Conservation (phyloP, 2,329 filamentous ascomycete genomes). For the Aphanocladium album region DNA sequence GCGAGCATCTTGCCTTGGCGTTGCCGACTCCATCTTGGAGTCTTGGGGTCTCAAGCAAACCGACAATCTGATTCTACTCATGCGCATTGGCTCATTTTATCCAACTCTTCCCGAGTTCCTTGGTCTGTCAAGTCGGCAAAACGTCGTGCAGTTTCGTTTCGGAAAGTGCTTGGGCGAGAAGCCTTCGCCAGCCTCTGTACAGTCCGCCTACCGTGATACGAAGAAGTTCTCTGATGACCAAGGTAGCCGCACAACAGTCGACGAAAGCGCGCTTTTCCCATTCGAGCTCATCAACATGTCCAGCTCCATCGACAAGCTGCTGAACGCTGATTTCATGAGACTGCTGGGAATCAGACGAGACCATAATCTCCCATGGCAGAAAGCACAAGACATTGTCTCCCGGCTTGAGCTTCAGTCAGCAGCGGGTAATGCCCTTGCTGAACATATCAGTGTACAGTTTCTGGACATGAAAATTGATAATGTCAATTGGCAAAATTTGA, state of each 20-base stretch:
- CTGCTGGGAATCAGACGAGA: not conserved
- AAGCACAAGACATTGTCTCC: slow-evolving; percentile 4
- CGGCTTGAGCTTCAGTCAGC: not conserved
- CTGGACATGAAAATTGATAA: not conserved
- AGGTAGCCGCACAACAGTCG: not conserved
- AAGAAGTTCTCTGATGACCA: not conserved
- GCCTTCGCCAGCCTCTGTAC: slow-evolving; percentile 53
- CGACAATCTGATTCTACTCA: slow-evolving; percentile 70
- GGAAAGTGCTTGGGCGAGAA: slow-evolving; percentile 70
- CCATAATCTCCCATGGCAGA: slow-evolving; percentile 14
- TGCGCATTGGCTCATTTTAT: slow-evolving; percentile 62
- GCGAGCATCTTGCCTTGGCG: slow-evolving; percentile 61
- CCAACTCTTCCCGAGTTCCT: slow-evolving; percentile 51
- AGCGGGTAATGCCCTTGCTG: no score
- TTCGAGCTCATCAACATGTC: slow-evolving; percentile 13
- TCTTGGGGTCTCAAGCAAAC: slow-evolving; percentile 66
- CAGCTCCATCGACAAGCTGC: not conserved
- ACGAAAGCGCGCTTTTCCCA: not conserved
- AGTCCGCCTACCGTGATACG: slow-evolving; percentile 41
- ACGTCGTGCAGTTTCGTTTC: slow-evolving; percentile 52
- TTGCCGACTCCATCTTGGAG: slow-evolving; percentile 68
- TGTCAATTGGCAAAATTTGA: not conserved
- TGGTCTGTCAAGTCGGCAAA: slow-evolving; percentile 31
- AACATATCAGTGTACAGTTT: not conserved
- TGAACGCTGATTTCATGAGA: not conserved